These are phyloP conservation scores for Mortierella sp. DNA, from an alignment of 371 early-diverging fungal species.

Conservation along the genomic window DNA sequence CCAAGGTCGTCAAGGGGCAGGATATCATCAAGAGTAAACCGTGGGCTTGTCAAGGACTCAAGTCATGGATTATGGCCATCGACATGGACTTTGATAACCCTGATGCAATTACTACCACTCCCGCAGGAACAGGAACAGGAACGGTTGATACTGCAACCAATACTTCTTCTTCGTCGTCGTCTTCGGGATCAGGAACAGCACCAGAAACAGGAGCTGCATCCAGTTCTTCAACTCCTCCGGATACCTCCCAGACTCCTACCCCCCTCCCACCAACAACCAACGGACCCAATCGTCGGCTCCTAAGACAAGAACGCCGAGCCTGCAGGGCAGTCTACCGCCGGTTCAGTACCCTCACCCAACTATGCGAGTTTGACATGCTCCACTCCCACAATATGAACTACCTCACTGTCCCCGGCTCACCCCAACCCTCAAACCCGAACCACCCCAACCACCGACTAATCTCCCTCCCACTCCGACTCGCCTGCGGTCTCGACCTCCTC, in stretches of 20 bases:
- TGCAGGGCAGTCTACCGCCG: not conserved
- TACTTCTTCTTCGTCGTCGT: not conserved
- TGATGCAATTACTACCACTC: not conserved
- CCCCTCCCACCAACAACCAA: not conserved
- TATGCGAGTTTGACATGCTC: not conserved
- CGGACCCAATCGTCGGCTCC: not conserved
- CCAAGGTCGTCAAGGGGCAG: not conserved
- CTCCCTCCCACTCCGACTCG: not conserved
- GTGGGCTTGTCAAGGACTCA: slow-evolving; percentile 17
- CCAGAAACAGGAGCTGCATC: not conserved
- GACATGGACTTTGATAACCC: slow-evolving; percentile 16
- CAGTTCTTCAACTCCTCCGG: not conserved
- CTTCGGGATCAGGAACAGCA: not conserved
- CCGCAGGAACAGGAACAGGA: not conserved
- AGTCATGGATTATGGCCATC: slow-evolving; percentile 6
- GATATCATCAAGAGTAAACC: slow-evolving; percentile 15
- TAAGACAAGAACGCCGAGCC: not conserved
- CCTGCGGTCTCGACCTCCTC: not conserved
- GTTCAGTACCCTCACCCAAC: not conserved
- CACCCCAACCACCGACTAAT: not conserved
- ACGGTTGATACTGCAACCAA: not conserved
- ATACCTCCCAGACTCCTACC: too few species aligned
- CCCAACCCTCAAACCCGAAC: not conserved
- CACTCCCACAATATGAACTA: not conserved
- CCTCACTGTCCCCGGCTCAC: not conserved